phyloP scores from a whole-genome alignment of 331 rosid species.

The Acacia concinna region DNA sequence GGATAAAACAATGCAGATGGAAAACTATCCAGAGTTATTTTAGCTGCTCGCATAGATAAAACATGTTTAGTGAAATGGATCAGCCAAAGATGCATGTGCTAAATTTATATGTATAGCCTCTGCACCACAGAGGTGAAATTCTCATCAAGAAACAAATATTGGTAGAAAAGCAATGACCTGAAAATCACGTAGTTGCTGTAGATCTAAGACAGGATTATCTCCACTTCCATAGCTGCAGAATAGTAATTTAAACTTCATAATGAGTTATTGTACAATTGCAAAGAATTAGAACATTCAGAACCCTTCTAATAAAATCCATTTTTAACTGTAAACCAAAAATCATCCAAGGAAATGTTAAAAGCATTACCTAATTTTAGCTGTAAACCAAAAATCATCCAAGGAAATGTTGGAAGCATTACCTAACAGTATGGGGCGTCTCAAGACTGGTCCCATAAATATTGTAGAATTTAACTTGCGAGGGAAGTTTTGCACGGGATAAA shows the following conservation, averaged over 20 bases:
- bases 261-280: conserved; percentile 20
- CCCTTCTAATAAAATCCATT: conserved; percentile 12
- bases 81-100: conserved; percentile 8
- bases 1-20: background rate
- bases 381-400: conserved; percentile 7
- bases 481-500: conserved; percentile 76
- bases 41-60: background rate
- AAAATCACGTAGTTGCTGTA: conserved; percentile 51
- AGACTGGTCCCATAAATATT: conserved; percentile 78
- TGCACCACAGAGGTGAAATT: background rate
- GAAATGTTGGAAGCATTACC: conserved; percentile 53
- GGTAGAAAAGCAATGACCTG: conserved; percentile 56
- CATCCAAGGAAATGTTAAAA: conserved; percentile 10
- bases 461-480: conserved; percentile 81
- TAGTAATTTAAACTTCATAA: conserved; percentile 24
- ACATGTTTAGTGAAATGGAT: background rate
- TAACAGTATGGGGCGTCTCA: conserved; percentile 73
- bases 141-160: background rate
- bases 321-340: conserved; percentile 8
- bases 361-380: conserved; percentile 70
- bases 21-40: conserved; percentile 8
- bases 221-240: conserved; percentile 79
- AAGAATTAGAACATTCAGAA: conserved; percentile 16
- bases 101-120: conserved; percentile 11
- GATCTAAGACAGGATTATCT: conserved; percentile 67